A percentile compares a stretch with the other conserved stretches of the same genome.
Conservation (phyloP, 495 filamentous ascomycete genomes). For the Daldinia decipiens region DNA sequence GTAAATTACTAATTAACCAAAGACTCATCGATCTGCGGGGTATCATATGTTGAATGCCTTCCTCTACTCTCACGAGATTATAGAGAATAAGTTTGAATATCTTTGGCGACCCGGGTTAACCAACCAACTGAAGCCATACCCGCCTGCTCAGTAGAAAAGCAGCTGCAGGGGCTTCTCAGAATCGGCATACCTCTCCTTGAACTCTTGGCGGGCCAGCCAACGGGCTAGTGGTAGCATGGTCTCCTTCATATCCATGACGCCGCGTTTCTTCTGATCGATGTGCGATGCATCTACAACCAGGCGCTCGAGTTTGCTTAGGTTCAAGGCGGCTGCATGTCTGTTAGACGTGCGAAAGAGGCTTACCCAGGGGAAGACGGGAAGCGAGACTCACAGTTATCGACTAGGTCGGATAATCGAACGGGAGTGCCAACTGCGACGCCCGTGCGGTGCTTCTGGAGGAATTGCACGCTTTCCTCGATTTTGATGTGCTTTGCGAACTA, state of each 20-base stretch:
- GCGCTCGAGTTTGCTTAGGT: constrained; percentile 72
- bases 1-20: not conserved
- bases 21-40: constrained; percentile 21
- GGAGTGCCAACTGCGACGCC: constrained; percentile 93
- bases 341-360: constrained; percentile 28
- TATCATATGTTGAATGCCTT: constrained; percentile 27
- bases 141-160: constrained; percentile 63
- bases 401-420: constrained; percentile 77
- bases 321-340: constrained; percentile 68
- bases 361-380: not conserved
- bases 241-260: constrained; percentile 93
- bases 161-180: constrained; percentile 62
- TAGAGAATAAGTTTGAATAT: not conserved
- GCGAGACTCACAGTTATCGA: constrained; percentile 72
- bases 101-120: not conserved
- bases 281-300: constrained; percentile 90
- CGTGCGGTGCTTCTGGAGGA: constrained; percentile 74
- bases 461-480: constrained; percentile 82
- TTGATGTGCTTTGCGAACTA: constrained; percentile 98
- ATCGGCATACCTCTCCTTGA: constrained; percentile 74
- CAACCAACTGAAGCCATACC: not conserved
- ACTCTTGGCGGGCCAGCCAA: constrained; percentile 71
- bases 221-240: constrained; percentile 78
- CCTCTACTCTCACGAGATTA: not conserved
- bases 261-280: constrained; percentile 90